Conservation (phyloP, 2,329 filamentous ascomycete genomes). For the Coniochaeta sp. region DNA sequence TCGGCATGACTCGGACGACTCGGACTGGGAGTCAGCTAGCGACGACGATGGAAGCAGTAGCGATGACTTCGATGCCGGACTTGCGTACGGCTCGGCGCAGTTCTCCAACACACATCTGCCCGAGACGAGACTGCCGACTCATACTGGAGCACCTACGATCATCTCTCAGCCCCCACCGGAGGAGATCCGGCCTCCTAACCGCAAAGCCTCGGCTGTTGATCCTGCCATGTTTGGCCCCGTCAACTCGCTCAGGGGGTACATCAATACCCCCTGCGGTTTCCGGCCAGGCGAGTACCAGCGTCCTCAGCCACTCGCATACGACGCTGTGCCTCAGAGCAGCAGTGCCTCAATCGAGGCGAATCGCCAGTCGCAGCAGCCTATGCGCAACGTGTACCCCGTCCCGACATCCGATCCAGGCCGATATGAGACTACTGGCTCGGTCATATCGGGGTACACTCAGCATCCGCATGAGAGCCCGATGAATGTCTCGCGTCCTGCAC, state of each 20-base stretch:
- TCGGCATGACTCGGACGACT: constrained; percentile 36
- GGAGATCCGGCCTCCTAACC: constrained; percentile 18
- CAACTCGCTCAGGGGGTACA: constrained; percentile 52
- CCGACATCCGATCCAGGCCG: constrained; percentile 57
- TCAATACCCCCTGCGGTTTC: constrained; percentile 50
- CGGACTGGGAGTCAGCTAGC: constrained; percentile 50
- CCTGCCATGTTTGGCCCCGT: constrained; percentile 52
- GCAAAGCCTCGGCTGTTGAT: constrained; percentile 47
- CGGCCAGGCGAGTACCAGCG: constrained; percentile 20
- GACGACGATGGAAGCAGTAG: constrained; percentile 28
- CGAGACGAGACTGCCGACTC: constrained; percentile 4
- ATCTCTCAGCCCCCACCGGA: constrained; percentile 19
- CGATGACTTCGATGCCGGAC: constrained; percentile 29
- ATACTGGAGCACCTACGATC: constrained; percentile 27
- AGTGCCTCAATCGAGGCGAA: constrained; percentile 24
- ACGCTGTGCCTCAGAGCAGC: constrained; percentile 29
- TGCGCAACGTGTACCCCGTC: constrained; percentile 61
- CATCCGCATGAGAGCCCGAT: constrained; percentile 18
- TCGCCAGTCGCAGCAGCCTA: constrained; percentile 19
- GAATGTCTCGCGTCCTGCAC: constrained; percentile 43
- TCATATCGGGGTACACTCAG: constrained; percentile 26
- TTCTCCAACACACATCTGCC: constrained; percentile 17
- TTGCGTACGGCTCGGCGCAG: constrained; percentile 32
- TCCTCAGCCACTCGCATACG: constrained; percentile 1
- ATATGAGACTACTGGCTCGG: constrained; percentile 51